These are phyloP conservation scores for Casaregolazyma lundiana DNA, from an alignment of 1,139 yeast species.

Conservation along the genomic window DNA sequence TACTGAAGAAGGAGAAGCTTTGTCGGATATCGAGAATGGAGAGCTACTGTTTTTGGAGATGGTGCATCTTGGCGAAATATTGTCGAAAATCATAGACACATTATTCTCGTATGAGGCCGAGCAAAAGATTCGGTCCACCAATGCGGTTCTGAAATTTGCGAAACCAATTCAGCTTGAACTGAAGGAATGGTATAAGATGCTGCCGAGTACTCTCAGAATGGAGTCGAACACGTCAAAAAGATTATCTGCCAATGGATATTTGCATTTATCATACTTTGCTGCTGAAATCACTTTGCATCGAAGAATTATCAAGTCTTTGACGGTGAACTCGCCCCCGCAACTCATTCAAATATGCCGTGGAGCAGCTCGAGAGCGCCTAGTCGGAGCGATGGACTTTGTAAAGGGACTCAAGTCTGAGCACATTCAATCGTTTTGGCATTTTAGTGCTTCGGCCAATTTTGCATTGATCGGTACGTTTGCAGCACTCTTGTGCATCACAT, in stretches of 20 bases:
- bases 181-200: constrained; percentile 77
- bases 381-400: constrained; percentile 79
- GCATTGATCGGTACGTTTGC: constrained; percentile 86
- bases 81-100: constrained; percentile 65
- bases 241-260: constrained; percentile 57
- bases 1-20: constrained; percentile 53
- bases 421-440: constrained; percentile 83
- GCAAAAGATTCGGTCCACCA: constrained; percentile 51
- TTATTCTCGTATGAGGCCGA: constrained; percentile 69
- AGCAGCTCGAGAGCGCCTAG: constrained; percentile 75
- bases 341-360: constrained; percentile 69
- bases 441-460: constrained; percentile 70
- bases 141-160: constrained; percentile 64
- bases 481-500: constrained; percentile 51
- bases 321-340: constrained; percentile 53
- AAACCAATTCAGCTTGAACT: constrained; percentile 79
- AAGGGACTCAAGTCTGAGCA: constrained; percentile 74
- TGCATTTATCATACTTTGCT: constrained; percentile 81
- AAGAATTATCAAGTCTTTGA: constrained; percentile 57
- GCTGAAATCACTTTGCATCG: constrained; percentile 82
- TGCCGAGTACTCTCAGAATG: constrained; percentile 60
- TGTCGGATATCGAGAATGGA: constrained; percentile 69
- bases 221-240: constrained; percentile 15
- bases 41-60: constrained; percentile 59
- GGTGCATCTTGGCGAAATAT: constrained; percentile 62